Base-by-base conservation (phyloP, 495 filamentous ascomycete genomes). In the Chaetomidium leptoderma region DNA sequence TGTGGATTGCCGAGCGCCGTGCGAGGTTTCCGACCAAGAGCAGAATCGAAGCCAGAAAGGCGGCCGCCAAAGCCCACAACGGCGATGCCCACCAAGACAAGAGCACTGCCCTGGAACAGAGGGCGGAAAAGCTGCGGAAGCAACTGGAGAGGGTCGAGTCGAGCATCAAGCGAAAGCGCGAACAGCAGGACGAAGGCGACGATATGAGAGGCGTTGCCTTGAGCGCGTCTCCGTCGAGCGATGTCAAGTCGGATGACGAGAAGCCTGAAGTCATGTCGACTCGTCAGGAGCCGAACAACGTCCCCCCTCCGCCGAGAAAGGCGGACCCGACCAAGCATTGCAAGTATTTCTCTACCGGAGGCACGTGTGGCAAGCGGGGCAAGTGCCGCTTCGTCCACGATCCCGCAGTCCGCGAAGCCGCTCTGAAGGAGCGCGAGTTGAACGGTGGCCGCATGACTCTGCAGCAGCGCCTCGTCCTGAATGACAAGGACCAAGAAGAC, bases 1-100 rank as follows among this genome's bases (percentile, higher is more conserved):
- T 84, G 19, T 96, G 89, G 88, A 84, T 95, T 54, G 83, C 82
- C 39, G 90, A 93, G 67, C 84, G 91, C 23, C 85, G 81, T 64
- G 86, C 85, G 62, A 83, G 83, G 17, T 96, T 79, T 66, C 91
- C 91, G 4, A 95, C 91, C 0, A 79, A 83, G 68, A 81, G 82
- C 53, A 81, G 85, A 43, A 72, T 80, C 57, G 75, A 76, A 32
- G 74, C 72, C 52, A 76, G 72, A 53, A 78, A 81, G 57, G 77
- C 76, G 44, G 68, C 63, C 13, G 61, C 63, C 48, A 65, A 63
- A 49, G 60, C 63, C 19, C 60, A 63, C 11, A 64, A 61, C 33
- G 60, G 57, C 45, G 68, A 70, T 11, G 46, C 58, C 32, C 63
- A 66, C 57, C 68, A 72, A 16, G 23, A 14, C 39, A 70, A 70